Percentiles rank a stretch among this genome's conserved stretches.
These are phyloP conservation scores for Sporormia fimetaria DNA, from an alignment of 495 filamentous ascomycete species.

Conservation along the genomic window DNA sequence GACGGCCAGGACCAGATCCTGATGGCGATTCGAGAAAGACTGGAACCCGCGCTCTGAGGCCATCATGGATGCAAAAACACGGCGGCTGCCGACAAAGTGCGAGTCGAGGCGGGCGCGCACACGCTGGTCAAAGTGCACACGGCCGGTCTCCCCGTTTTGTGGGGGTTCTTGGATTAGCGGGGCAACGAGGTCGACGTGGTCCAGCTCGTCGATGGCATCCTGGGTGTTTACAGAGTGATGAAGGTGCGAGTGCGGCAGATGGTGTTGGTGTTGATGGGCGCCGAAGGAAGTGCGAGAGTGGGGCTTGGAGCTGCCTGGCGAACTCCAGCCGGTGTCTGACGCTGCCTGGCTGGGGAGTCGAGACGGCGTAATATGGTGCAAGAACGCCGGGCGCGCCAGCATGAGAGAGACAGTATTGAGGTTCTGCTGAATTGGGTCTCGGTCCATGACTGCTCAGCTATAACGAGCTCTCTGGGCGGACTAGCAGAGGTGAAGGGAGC, in stretches of 20 bases:
- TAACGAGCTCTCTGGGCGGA: background rate
- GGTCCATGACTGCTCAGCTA: too few species aligned
- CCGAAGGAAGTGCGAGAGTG: too few species aligned
- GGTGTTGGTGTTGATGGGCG: background rate
- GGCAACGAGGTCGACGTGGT: constrained; percentile 8
- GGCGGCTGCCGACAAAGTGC: constrained; percentile 9
- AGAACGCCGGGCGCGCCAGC: constrained; percentile 15
- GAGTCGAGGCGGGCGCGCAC: constrained; percentile 13
- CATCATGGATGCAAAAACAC: constrained; percentile 21
- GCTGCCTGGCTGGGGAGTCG: constrained; percentile 24
- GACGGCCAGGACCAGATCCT: constrained; percentile 57
- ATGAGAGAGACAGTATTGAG: constrained; percentile 15
- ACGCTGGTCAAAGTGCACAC: constrained; percentile 11
- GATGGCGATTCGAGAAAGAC: constrained; percentile 46
- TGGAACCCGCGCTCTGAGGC: constrained; percentile 26
- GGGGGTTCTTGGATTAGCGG: constrained; percentile 18
- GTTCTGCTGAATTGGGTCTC: constrained; percentile 19
- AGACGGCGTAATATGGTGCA: constrained; percentile 17
- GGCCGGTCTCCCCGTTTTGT: background rate
- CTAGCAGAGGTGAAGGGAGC: background rate
- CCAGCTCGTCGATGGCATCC: constrained; percentile 6
- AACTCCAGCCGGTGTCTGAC: constrained; percentile 14
- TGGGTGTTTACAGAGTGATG: constrained; percentile 13
- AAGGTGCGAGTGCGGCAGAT: constrained; percentile 7
- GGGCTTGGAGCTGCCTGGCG: constrained; percentile 9